Evolutionary conservation across 148 eudicot genomes (phyloP), one percentile per base, ranked within the genome.

Genomic region (Silene latifolia): DNA sequence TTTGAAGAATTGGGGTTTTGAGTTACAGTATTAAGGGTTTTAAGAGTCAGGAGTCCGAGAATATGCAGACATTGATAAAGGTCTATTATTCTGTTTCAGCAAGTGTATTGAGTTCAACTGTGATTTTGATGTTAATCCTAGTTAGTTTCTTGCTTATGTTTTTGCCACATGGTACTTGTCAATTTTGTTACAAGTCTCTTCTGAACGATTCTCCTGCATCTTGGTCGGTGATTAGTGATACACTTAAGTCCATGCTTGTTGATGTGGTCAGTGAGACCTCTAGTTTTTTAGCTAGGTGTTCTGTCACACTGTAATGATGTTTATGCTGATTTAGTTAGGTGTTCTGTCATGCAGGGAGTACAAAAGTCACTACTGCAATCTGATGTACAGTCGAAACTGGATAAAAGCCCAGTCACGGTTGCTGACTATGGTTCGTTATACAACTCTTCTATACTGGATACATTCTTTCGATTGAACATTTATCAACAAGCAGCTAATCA

Each of bases 381-480:
- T 54, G 98, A 94, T 85, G 97, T 94, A 67, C 98, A 94, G 68
- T 89, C 98, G 63, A 94, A 94, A 81, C 86, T 91, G 74, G 98
- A 94, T 82, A 91, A 87, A 83, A 89, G 89, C 80, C 98, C 98
- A 53, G 97, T 91, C 62, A 94, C 98, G 8, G 91, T 94, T 74
- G 98, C 98, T 47, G 97, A 94, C 83, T 94, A 94, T 83, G 98
- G 98, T 94, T 82, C 46, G 87, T 76, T 51, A 72, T 76, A 42
- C 32, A 21, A 70, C 77, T 51, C 74, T 39, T 73, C 5, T 74
- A 18, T 63, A 48, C 72, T 44, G 15, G 27, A 19, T 67, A 11
- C 42, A 44, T 44, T 29, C 32, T 3, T 42, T 23, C 25, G 24
- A 42, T 19, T 11, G n/a, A 67, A 42, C 54, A n/a, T 8, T 18